Evolutionary conservation across 2,329 filamentous ascomycete species (phyloP).

Genomic region (Talaromyces sp.): DNA sequence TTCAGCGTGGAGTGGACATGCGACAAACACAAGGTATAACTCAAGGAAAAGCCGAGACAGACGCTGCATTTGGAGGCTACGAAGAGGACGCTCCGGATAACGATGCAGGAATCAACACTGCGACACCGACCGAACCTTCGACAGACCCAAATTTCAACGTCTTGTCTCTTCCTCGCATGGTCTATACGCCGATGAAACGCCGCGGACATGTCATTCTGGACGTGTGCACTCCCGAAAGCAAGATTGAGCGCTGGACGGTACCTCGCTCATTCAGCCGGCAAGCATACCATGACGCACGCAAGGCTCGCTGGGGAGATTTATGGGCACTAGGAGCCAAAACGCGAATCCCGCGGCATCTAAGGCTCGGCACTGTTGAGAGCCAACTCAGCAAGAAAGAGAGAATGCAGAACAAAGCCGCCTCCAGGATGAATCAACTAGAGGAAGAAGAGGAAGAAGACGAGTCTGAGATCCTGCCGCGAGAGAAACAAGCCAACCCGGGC

Average conservation of each 20-base stretch:
- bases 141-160: constrained; percentile 37
- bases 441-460: constrained; percentile 6
- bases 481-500: constrained; percentile 1
- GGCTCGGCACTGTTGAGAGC: constrained; percentile 47
- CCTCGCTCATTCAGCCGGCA: constrained; percentile 72
- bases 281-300: constrained; percentile 88
- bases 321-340: constrained; percentile 96
- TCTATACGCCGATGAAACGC: constrained; percentile 79
- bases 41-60: constrained; percentile 54
- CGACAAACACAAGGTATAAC: constrained; percentile 37
- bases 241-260: constrained; percentile 89
- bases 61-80: constrained; percentile 67
- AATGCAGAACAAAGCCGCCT: constrained; percentile 31
- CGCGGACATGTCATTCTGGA: constrained; percentile 84
- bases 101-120: neutral
- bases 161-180: constrained; percentile 68
- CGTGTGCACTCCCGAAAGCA: constrained; percentile 78
- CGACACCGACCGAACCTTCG: constrained; percentile 7
- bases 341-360: constrained; percentile 55
- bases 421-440: constrained; percentile 18
- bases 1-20: constrained; percentile 68
- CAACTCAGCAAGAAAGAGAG: constrained; percentile 36
- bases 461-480: neutral
- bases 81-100: constrained; percentile 34
- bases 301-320: constrained; percentile 83